These are phyloP conservation scores for Candida rishiriensis DNA, from an alignment of 805 yeast genomes.

Conservation along the genomic window DNA sequence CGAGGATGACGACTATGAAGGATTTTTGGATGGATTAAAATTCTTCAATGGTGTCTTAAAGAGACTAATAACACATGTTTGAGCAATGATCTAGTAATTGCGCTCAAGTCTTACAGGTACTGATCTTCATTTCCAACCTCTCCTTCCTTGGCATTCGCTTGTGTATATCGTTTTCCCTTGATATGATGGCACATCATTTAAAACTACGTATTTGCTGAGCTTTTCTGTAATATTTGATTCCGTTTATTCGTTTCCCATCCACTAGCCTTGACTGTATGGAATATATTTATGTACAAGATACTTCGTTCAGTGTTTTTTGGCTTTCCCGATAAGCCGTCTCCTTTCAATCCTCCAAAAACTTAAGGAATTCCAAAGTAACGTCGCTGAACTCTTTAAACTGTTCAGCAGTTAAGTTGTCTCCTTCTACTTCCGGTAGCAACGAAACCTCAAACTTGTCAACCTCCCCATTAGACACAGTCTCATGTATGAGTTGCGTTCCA, in stretches of 20 bases:
- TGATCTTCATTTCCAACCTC: too few relatives aligned
- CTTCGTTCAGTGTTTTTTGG: too few relatives aligned
- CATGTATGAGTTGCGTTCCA: constrained; percentile 22
- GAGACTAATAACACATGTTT: constrained; percentile 6
- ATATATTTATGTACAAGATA: too few relatives aligned
- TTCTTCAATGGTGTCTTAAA: constrained; percentile 14
- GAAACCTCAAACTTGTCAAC: constrained; percentile 22
- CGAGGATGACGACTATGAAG: constrained; percentile 39
- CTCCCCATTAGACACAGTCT: constrained; percentile 24
- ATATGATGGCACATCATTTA: too few relatives aligned
- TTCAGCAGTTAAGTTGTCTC: constrained; percentile 8
- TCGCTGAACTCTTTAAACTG: constrained; percentile 8
- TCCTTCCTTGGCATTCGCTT: too few relatives aligned
- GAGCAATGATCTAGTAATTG: neutral
- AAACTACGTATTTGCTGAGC: too few relatives aligned
- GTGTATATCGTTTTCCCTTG: too few relatives aligned
- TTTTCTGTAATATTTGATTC: too few relatives aligned
- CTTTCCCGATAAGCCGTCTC: too few relatives aligned
- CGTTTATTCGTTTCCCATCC: too few relatives aligned
- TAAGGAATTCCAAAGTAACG: constrained; percentile 8
- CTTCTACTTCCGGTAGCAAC: constrained; percentile 14
- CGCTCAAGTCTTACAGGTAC: too few relatives aligned
- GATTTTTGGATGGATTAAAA: constrained; percentile 26
- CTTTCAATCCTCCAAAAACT: constrained; percentile 1
- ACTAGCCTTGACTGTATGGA: too few relatives aligned